Percentiles rank a stretch among this genome's conserved stretches.
Conservation (phyloP, 163 green algal genomes). For the Scenedesmus sp. region DNA sequence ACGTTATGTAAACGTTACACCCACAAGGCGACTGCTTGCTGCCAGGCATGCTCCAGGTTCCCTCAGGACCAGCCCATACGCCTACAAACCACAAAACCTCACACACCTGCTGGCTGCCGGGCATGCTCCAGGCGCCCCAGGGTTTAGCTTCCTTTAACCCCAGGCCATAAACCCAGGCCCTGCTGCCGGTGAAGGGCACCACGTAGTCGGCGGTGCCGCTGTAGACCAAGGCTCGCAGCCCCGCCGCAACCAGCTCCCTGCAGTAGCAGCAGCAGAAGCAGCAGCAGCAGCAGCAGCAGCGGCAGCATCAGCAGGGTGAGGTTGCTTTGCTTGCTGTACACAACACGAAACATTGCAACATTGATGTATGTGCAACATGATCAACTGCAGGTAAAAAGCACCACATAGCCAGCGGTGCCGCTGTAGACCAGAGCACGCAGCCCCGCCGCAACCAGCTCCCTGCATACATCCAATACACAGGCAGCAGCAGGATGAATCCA, state of each 20-base stretch:
- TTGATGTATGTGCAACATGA: no score
- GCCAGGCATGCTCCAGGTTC: slow-evolving; percentile 17
- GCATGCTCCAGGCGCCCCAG: slow-evolving; percentile 51
- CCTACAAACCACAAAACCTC: slow-evolving; percentile 71
- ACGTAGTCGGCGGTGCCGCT: slow-evolving; percentile 82
- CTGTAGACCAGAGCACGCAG: background rate
- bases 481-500: background rate
- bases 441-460: background rate
- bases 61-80: slow-evolving; percentile 46
- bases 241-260: slow-evolving; percentile 55
- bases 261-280: background rate
- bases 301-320: background rate
- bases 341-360: background rate
- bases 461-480: background rate
- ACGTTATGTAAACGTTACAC: background rate
- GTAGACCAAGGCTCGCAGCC: slow-evolving; percentile 69
- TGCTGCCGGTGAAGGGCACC: slow-evolving; percentile 78
- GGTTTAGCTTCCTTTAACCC: slow-evolving; percentile 30
- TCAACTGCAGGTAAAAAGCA: background rate
- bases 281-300: background rate
- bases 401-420: no score
- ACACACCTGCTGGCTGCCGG: slow-evolving; percentile 36
- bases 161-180: slow-evolving; percentile 67
- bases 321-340: background rate
- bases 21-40: background rate